Evolutionary conservation across 2,329 filamentous ascomycete species (phyloP).

Genomic region (Pseudogymnoascus sp.): DNA sequence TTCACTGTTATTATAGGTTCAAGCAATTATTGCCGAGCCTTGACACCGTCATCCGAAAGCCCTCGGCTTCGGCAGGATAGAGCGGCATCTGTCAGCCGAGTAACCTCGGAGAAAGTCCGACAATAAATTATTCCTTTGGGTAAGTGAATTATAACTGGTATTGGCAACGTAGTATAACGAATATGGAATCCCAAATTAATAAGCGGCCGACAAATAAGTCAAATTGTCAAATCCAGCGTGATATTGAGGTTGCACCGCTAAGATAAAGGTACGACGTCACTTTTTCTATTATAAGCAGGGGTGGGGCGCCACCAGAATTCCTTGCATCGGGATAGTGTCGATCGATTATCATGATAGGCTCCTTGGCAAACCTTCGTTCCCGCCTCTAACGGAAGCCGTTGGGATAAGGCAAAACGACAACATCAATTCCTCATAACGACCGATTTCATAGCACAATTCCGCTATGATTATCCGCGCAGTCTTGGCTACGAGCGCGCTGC

Average conservation of each 20-base stretch:
- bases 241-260: background rate
- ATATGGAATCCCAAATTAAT: background rate
- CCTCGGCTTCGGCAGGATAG: background rate
- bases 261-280: background rate
- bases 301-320: slow-evolving; percentile 6
- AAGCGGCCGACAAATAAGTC: background rate
- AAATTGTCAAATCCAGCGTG: background rate
- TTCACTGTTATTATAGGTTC: background rate
- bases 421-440: background rate
- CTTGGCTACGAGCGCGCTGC: slow-evolving; percentile 22
- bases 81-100: background rate
- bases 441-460: background rate
- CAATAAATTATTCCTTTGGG: background rate
- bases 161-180: background rate
- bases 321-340: background rate
- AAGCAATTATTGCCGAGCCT: slow-evolving; percentile 1
- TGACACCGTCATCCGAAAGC: background rate
- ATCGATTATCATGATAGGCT: background rate
- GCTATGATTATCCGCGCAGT: slow-evolving; percentile 19
- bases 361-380: slow-evolving; percentile 5
- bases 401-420: background rate
- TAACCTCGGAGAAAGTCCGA: background rate
- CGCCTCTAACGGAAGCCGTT: background rate
- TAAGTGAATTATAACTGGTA: background rate
- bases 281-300: slow-evolving; percentile 6